Evolutionary conservation across 1,284 basidiomycete species (phyloP), one percentile per base, ranked within the genome.

Genomic region (Fomes fomentarius): DNA sequence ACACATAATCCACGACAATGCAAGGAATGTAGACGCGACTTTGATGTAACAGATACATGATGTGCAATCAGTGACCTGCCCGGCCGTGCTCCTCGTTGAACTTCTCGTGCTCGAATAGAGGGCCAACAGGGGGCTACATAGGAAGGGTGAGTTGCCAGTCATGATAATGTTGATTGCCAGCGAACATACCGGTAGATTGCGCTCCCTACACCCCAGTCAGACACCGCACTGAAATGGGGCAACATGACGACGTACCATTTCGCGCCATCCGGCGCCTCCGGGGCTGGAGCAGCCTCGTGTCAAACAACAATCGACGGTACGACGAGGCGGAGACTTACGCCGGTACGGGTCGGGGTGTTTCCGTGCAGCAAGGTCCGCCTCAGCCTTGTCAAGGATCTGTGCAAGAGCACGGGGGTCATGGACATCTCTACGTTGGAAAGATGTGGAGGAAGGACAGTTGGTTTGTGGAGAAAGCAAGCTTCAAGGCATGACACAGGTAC

Each of bases 281-380:
- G 80, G 56, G 86, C 93, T 96, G 60, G 22, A 26, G 4, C 52
- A 45, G 31, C 57, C 35, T 59, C 54, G 61, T 58, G 54, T 58
- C 21, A 59, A n/a, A 28, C 41, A 34, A n/a, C 25, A 15, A 31
- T n/a, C 11, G 26, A 35, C 41, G 34, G 22, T 28, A 15, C 8
- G 28, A 74, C 75, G 69, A 28, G 21, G 31, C 21, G 28, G 35
- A 21, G 25, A 80, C 85, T 75, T 74, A 97, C 95, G 76, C 72
- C 90, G 89, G 74, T 95, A 94, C 46, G 95, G 95, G 73, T 97
- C 95, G 11, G 94, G 95, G 71, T 98, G 95, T 60, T 77, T 77
- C 64, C 75, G 81, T 28, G 73, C 73, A 14, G 84, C 87, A 26
- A 97, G 77, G 26, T 83, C 74, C 9, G 84, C 87, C 75, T 97